These are phyloP conservation scores for Rhodotorula sp. DNA, from an alignment of 1,284 basidiomycete genomes.

Conservation along the genomic window DNA sequence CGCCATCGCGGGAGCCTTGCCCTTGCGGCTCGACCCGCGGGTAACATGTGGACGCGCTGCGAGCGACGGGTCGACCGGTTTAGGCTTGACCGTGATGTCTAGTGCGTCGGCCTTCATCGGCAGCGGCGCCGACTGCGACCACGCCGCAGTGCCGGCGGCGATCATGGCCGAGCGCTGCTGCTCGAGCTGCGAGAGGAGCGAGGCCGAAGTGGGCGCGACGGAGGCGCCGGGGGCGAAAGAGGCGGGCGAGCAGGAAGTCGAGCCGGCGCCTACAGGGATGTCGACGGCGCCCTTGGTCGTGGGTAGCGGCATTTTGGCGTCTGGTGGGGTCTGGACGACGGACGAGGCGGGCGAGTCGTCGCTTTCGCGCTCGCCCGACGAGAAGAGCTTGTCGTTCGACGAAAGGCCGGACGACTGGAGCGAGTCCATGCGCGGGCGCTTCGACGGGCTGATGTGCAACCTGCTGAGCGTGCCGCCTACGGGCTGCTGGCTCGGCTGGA, in stretches of 20 bases:
- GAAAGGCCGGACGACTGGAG: neutral
- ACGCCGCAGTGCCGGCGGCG: neutral
- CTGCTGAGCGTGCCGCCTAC: constrained; percentile 3
- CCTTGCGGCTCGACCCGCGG: constrained; percentile 19
- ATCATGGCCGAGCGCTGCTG: constrained; percentile 19
- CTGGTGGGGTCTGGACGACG: constrained; percentile 20
- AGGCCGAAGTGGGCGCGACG: neutral
- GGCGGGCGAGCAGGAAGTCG: neutral
- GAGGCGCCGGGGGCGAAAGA: neutral
- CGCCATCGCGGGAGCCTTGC: neutral
- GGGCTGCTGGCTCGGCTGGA: neutral
- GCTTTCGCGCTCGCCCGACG: constrained; percentile 10
- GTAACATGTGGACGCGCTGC: constrained; percentile 10
- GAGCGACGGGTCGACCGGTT: neutral
- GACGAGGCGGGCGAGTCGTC: constrained; percentile 32
- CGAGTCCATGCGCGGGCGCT: constrained; percentile 27
- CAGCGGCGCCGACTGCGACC: constrained; percentile 19
- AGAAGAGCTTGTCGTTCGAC: constrained; percentile 5
- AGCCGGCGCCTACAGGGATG: constrained; percentile 9
- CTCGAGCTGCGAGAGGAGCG: constrained; percentile 22
- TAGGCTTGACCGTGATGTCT: constrained; percentile 8
- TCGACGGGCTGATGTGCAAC: constrained; percentile 9
- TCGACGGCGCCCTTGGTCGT: neutral
- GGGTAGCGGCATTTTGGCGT: neutral
- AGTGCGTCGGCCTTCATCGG: constrained; percentile 6